Evolutionary conservation across 2,329 filamentous ascomycete species (phyloP).

Genomic region (Phialophora macrospora): DNA sequence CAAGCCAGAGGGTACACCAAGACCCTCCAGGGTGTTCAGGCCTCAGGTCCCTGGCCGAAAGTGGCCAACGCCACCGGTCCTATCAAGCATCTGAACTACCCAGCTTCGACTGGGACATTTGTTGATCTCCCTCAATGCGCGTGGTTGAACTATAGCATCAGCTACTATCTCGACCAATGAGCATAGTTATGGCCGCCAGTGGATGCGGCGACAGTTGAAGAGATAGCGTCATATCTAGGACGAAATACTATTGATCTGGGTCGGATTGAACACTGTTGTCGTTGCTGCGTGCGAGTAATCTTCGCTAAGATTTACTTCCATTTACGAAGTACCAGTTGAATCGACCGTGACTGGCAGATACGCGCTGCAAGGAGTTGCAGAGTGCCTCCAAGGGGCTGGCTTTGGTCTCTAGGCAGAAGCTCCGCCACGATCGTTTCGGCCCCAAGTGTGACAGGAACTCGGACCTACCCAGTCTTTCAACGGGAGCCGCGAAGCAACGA

Average conservation of each 20-base stretch:
- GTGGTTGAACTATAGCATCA: constrained; percentile 53
- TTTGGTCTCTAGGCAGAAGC: not conserved
- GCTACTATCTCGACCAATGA: constrained; percentile 49
- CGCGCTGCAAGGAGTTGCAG: too few species aligned
- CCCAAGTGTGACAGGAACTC: not conserved
- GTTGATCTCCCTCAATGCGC: constrained; percentile 59
- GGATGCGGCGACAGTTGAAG: not conserved
- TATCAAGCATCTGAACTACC: constrained; percentile 54
- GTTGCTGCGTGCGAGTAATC: not conserved
- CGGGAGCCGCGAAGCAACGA: not conserved
- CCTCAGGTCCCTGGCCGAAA: constrained; percentile 48
- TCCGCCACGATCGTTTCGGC: not conserved
- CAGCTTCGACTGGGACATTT: constrained; percentile 52
- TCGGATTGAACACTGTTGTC: not conserved
- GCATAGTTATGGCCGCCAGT: not conserved
- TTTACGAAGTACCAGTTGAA: not conserved
- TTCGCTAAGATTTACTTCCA: not conserved
- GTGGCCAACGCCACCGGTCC: constrained; percentile 46
- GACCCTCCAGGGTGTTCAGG: constrained; percentile 48
- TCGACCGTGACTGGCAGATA: not conserved
- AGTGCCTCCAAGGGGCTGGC: too few species aligned
- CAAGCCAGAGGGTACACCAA: constrained; percentile 54
- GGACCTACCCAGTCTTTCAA: not conserved
- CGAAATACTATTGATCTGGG: not conserved
- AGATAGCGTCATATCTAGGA: not conserved